Evolutionary conservation across 148 eudicot species (phyloP).

Genomic region (Rhododendron kiyosumense): DNA sequence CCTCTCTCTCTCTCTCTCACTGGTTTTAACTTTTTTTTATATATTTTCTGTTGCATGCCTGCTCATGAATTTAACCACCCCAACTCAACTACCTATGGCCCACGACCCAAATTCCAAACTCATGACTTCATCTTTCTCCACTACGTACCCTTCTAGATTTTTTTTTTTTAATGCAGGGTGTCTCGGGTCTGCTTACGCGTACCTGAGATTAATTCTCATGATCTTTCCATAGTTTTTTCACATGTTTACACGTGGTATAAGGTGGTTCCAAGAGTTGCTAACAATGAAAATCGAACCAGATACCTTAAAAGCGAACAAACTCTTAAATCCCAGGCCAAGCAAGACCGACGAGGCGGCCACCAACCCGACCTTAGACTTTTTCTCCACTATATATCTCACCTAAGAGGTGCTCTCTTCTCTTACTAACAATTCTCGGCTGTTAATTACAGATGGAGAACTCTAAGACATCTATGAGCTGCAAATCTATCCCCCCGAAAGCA

Average conservation of each 20-base stretch:
- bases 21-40: too few relatives aligned
- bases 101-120: conserved; percentile 5
- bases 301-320: neutral
- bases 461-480: neutral
- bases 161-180: too few relatives aligned
- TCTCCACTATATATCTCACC: neutral
- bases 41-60: neutral
- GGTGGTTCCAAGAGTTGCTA: neutral
- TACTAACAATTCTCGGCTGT: neutral
- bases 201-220: too few relatives aligned
- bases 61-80: neutral
- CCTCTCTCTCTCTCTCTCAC: neutral
- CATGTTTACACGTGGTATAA: neutral
- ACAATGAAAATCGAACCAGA: neutral
- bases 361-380: neutral
- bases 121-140: neutral
- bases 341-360: neutral
- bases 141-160: neutral
- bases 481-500: conserved; percentile 3
- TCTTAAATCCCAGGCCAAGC: neutral
- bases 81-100: neutral
- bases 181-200: too few relatives aligned
- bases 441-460: conserved; percentile 5
- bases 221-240: too few relatives aligned
- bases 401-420: neutral